phyloP scores from a whole-genome alignment of 306 rosid genomes.

The Castanea crenata region DNA sequence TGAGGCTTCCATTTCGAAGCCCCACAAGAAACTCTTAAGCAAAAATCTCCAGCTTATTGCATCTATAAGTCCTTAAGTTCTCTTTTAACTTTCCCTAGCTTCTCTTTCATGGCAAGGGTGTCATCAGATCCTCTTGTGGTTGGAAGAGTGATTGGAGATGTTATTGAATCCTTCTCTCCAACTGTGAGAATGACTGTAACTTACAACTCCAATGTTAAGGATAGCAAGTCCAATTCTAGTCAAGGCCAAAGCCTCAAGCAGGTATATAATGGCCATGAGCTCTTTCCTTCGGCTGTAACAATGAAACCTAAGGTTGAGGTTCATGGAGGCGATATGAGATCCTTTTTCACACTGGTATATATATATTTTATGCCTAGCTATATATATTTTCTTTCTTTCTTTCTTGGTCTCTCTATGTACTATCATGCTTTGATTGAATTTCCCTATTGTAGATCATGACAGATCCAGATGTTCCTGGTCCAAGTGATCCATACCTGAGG shows the following conservation, averaged over 20 bases:
- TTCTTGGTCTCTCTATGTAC: background rate
- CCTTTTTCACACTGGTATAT: slow-evolving; percentile 80
- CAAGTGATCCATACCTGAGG: slow-evolving; percentile 88
- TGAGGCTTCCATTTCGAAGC: slow-evolving; percentile 27
- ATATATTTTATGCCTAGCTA: background rate
- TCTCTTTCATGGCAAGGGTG: slow-evolving; percentile 19
- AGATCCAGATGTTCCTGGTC: slow-evolving; percentile 97
- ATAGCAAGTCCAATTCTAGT: too few species aligned
- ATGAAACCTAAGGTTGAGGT: slow-evolving; percentile 76
- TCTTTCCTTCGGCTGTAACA: slow-evolving; percentile 59
- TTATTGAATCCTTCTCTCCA: slow-evolving; percentile 61
- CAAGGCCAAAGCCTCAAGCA: slow-evolving; percentile 25
- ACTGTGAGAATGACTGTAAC: slow-evolving; percentile 47
- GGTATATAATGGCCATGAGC: slow-evolving; percentile 78
- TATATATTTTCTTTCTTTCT: background rate
- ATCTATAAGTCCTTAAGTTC: background rate
- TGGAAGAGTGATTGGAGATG: slow-evolving; percentile 86
- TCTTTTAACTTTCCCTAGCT: background rate
- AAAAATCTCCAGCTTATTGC: background rate
- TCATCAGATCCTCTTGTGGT: slow-evolving; percentile 67
- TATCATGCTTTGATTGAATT: background rate
- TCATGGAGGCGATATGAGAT: slow-evolving; percentile 85
- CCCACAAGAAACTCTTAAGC: slow-evolving; percentile 7
- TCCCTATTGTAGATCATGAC: slow-evolving; percentile 59
- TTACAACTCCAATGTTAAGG: slow-evolving; percentile 37